These are phyloP conservation scores for Alternaria sp. DNA, from an alignment of 2,329 filamentous ascomycete genomes.

Conservation along the genomic window DNA sequence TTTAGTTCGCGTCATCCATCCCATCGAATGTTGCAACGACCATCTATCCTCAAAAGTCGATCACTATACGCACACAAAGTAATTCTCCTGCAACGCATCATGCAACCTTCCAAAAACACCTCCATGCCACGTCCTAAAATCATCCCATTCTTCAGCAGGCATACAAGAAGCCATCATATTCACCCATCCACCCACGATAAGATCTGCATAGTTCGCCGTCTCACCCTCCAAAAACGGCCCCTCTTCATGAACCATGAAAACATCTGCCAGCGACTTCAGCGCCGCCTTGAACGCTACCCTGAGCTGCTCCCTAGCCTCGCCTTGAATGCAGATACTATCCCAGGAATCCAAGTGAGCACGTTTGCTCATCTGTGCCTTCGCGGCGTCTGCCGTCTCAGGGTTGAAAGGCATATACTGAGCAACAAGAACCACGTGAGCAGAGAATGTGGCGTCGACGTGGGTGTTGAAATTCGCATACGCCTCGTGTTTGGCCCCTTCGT, in stretches of 20 bases:
- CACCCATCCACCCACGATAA: constrained; percentile 65
- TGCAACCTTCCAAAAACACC: constrained; percentile 60
- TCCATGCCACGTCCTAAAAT: constrained; percentile 56
- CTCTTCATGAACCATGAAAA: constrained; percentile 48
- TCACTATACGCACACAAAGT: constrained; percentile 16
- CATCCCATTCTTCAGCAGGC: constrained; percentile 56
- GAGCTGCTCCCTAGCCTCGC: constrained; percentile 51
- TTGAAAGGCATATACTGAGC: constrained; percentile 58
- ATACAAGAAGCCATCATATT: constrained; percentile 53
- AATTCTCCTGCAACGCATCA: constrained; percentile 49
- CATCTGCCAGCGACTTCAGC: constrained; percentile 52
- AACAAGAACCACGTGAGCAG: constrained; percentile 52
- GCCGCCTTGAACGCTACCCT: constrained; percentile 50
- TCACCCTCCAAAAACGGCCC: constrained; percentile 60
- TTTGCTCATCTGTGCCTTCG: constrained; percentile 57
- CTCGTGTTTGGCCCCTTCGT: constrained; percentile 43
- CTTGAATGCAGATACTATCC: constrained; percentile 49
- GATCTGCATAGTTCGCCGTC: constrained; percentile 59
- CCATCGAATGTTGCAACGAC: neutral
- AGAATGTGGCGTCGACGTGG: constrained; percentile 63
- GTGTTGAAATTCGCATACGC: constrained; percentile 57
- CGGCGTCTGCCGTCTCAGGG: constrained; percentile 53
- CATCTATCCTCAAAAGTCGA: neutral
- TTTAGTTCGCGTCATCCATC: neutral
- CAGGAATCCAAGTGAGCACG: constrained; percentile 55